Percentiles rank a stretch among this genome's conserved stretches.
These are phyloP conservation scores for Casuarina cunninghamiana DNA, from an alignment of 306 rosid species.

Conservation along the genomic window DNA sequence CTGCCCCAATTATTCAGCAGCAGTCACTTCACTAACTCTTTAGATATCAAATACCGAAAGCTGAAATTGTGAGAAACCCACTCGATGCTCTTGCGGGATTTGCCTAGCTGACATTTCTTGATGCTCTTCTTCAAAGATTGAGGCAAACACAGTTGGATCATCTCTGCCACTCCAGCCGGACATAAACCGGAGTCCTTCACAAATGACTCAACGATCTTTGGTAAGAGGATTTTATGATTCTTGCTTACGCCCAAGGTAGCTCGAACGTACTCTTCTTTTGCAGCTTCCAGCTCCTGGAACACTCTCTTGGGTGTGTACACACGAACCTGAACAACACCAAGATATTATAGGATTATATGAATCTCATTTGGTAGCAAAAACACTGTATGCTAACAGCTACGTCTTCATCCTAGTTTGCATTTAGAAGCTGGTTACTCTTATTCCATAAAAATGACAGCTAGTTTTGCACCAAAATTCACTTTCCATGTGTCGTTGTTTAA, in stretches of 20 bases:
- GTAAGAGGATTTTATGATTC: constrained; percentile 68
- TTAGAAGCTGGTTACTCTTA: background rate
- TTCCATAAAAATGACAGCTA: background rate
- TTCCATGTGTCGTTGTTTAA: background rate
- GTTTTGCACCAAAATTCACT: background rate
- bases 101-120: constrained; percentile 51
- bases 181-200: constrained; percentile 67
- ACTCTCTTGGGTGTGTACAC: constrained; percentile 71
- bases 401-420: background rate
- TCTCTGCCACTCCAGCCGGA: constrained; percentile 59
- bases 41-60: constrained; percentile 82
- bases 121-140: constrained; percentile 69
- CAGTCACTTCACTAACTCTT: constrained; percentile 70
- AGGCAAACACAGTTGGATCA: constrained; percentile 70
- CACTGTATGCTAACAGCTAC: background rate
- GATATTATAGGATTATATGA: background rate
- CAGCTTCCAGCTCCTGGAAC: constrained; percentile 64
- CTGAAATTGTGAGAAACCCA: constrained; percentile 78
- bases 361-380: background rate
- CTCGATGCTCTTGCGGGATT: constrained; percentile 70
- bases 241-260: constrained; percentile 88
- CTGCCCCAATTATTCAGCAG: constrained; percentile 12
- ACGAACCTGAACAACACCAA: constrained; percentile 57
- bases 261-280: constrained; percentile 72
- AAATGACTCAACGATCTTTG: constrained; percentile 78